Percentiles rank a stretch among this genome's conserved stretches.
These are phyloP conservation scores for Scleromitrula shiraiana DNA, from an alignment of 2,329 filamentous ascomycete species.

Conservation along the genomic window DNA sequence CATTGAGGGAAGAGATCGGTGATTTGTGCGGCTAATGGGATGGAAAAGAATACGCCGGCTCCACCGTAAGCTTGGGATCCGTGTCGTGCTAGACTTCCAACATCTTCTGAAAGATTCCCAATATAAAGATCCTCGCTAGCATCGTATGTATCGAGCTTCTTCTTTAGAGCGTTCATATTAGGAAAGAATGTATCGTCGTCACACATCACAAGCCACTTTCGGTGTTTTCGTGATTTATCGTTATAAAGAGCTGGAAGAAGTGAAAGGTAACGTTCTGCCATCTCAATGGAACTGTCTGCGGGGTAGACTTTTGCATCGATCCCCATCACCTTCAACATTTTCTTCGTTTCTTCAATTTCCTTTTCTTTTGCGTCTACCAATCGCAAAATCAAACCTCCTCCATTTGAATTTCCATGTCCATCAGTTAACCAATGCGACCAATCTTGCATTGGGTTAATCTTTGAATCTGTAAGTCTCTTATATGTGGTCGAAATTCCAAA, in stretches of 20 bases:
- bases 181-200: constrained; percentile 30
- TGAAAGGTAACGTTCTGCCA: constrained; percentile 51
- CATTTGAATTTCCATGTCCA: constrained; percentile 46
- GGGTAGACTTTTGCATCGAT: constrained; percentile 51
- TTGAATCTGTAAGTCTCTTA: constrained; percentile 43
- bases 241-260: constrained; percentile 47
- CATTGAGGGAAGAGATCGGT: constrained; percentile 39
- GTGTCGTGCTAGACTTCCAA: constrained; percentile 26
- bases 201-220: constrained; percentile 34
- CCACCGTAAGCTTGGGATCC: constrained; percentile 28
- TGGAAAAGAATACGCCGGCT: constrained; percentile 28
- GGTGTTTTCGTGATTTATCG: constrained; percentile 39
- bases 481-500: constrained; percentile 53
- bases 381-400: constrained; percentile 47
- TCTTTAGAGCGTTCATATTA: constrained; percentile 25
- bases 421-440: constrained; percentile 55
- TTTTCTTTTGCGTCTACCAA: constrained; percentile 45
- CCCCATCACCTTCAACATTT: constrained; percentile 39
- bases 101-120: constrained; percentile 28
- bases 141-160: constrained; percentile 20
- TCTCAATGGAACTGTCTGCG: constrained; percentile 44
- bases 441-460: constrained; percentile 46
- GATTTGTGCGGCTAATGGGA: constrained; percentile 39
- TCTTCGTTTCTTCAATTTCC: constrained; percentile 42
- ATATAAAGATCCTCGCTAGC: constrained; percentile 24